Base-by-base conservation (phyloP, 176 grass and related monocot genomes). In the Hordeum vulgare region DNA sequence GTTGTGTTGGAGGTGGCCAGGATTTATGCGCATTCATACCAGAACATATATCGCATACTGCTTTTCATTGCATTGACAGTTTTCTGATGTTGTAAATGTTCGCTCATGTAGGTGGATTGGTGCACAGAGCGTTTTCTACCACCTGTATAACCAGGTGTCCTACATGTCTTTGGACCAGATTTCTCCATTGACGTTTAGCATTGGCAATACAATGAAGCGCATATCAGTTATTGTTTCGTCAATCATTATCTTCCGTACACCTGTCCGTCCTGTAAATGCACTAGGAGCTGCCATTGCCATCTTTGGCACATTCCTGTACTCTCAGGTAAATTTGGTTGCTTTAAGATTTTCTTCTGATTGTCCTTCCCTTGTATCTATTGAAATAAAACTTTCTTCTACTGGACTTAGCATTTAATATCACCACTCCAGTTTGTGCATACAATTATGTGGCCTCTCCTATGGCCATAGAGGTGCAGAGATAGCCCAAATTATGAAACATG, bases 121-220 rank as follows among this genome's bases (percentile, higher is more conserved):
- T 81, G 95, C 95, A 34, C 95, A 97, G 60, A 97, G 95, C 3
- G 86, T 97, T 33, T 94, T 97, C 85, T 97, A 97, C 84, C 95
- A 94, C 86, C 80, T 94, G 40, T 97, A 97, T 84, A 97, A 97
- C 78, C 95, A 97, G 73, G 95, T 97, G 24, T 97, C 95, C 1
- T 97, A 97, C 86, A 97, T 97, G 92, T 94, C 92, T 36, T 84
- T 97, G 28, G 92, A 97, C 1, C 51, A 97, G 78, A 97, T 97
- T 69, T 97, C 90, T 60, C 95, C 95, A 34, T 85, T 97, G 90
- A 97, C 92, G 0, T 97, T 97, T 77, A 97, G 95, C 78, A 51
- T 97, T 33, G 95, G 95, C 13, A 97, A 97, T 31, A 97, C 95
- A 6, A 92, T 97, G 95, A 97, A 97, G 92, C 95, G 95, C 24